Base-by-base conservation (phyloP, 2,329 filamentous ascomycete genomes). In the Chalaropsis ovoidea region DNA sequence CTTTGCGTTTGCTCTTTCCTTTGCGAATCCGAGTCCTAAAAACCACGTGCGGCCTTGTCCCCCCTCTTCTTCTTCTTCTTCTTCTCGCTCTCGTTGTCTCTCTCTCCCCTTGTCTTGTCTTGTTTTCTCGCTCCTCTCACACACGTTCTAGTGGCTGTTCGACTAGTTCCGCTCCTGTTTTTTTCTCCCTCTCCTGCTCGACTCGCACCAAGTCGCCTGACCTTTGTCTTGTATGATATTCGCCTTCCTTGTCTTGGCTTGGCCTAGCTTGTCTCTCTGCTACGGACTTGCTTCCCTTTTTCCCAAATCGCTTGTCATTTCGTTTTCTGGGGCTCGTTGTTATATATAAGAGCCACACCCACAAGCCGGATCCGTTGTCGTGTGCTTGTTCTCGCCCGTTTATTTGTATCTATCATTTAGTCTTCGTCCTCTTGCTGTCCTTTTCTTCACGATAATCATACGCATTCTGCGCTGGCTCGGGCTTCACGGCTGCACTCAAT, bases 151-250 rank as follows among this genome's bases (percentile, higher is more conserved):
- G 2, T 52, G 47, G 19, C 10, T 24, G 47, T 19, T 52, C 24
- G 47, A 10, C 42, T 43, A 24, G 19, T 62, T 24, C 15, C 24
- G 11, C 60, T 62, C 22, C 39, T 45, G 7, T 17, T 56, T 47
- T 45, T 27, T 19, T 62, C 13, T 61, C 3, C 13, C 60, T 61
- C 3, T 49, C n/a, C 47, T 61, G 54, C 27, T 58, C 19, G 60
- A 62, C 42, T 47, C 27, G 27, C n/a, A n/a, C 22, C 22, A 42
- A 47, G 60, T 62, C 60, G 42, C 60, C 60, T 58, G 27, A 39
- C 54, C 54, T 35, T 58, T 58, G 54, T 58, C 27, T 39, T 58
- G n/a, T 62, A n/a, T 62, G 27, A 62, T 43, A 35, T 17, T 58
- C 54, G 27, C 27, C 42, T 62, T 62, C 24, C 43, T 62, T 31